A percentile compares a stretch with the other conserved stretches of the same genome.
These are phyloP conservation scores for Ustilago curta DNA, from an alignment of 1,284 basidiomycete genomes.

Conservation along the genomic window DNA sequence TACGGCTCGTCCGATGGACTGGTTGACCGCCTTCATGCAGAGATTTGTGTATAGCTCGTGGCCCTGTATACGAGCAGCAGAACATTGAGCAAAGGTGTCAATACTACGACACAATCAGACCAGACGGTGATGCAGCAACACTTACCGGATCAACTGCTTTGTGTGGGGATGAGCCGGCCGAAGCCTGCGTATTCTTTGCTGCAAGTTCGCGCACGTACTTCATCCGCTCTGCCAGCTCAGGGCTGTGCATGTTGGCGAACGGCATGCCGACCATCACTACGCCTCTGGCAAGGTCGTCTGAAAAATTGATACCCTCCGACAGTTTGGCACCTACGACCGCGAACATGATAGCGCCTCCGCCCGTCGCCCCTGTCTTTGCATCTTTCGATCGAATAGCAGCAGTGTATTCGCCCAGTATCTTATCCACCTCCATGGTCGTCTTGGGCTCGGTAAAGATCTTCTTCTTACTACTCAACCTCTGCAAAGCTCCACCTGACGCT, in stretches of 20 bases:
- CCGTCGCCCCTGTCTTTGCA: slow-evolving; percentile 1
- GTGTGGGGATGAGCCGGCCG: not conserved
- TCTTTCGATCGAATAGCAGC: slow-evolving; percentile 71
- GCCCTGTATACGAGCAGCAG: slow-evolving; percentile 15
- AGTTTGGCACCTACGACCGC: slow-evolving; percentile 97
- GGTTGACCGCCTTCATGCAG: slow-evolving; percentile 96
- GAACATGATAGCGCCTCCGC: slow-evolving; percentile 71
- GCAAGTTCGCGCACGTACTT: slow-evolving; percentile 66
- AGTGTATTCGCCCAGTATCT: slow-evolving; percentile 81
- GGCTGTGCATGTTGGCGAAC: slow-evolving; percentile 89
- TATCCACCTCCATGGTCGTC: slow-evolving; percentile 80
- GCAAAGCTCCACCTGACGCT: slow-evolving; percentile 72
- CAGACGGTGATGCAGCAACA: not conserved
- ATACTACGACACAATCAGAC: too few relatives aligned
- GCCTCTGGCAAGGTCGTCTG: slow-evolving; percentile 82
- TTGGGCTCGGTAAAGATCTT: slow-evolving; percentile 91
- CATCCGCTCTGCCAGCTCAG: slow-evolving; percentile 91
- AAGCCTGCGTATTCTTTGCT: slow-evolving; percentile 11
- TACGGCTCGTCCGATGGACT: slow-evolving; percentile 83
- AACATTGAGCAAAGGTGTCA: not conserved
- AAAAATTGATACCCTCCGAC: slow-evolving; percentile 96
- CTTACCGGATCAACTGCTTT: slow-evolving; percentile 33
- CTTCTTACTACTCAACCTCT: slow-evolving; percentile 80
- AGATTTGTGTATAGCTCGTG: slow-evolving; percentile 67
- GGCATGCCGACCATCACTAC: slow-evolving; percentile 90